Base-by-base conservation (phyloP, 331 rosid genomes). In the Arachis monticola region DNA sequence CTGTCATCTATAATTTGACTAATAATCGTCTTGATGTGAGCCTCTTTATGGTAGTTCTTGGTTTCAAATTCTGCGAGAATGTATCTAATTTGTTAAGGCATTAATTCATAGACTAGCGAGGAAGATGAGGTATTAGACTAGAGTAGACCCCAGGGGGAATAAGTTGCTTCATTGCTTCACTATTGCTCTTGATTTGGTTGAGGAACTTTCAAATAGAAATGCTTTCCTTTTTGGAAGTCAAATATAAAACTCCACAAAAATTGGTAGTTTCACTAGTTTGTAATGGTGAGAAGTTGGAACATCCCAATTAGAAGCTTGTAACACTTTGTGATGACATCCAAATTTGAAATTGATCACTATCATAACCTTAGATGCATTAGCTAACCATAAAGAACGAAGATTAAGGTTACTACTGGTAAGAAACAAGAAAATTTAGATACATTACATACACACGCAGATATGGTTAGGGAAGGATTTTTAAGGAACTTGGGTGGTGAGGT, bases 311-410 rank as follows among this genome's bases (percentile, higher is more conserved):
- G 47, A 58, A 73, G 47, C 1, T 5, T 51, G n/a, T 13, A 22
- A 56, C 31, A 35, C 22, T 46, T 59, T 51, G 4, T 13, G 38
- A 42, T 41, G 38, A 60, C 74, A 77, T 70, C 69, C 62, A 77
- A 46, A 65, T 52, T 62, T 27, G 58, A 65, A 40, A 64, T 69
- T 67, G 22, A 74, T 64, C 68, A 79, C 83, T 64, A 53, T 31
- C 61, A 70, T 50, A 51, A 59, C 46, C 50, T 14, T 27, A 68
- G 46, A 13, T 74, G 74, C 76, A 53, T 74, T 31, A 35, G 46
- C 61, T 69, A 53, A 61, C 57, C 68, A 38, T n/a, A 45, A 55
- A 48, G 38, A 79, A 48, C 11, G 38, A 47, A 13, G 32, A 47
- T 17, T 48, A 62, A 67, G 31, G 73, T 40, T 50, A 51, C 79